These are phyloP conservation scores for Peniophora sp. DNA, from an alignment of 1,284 basidiomycete species.

Conservation along the genomic window DNA sequence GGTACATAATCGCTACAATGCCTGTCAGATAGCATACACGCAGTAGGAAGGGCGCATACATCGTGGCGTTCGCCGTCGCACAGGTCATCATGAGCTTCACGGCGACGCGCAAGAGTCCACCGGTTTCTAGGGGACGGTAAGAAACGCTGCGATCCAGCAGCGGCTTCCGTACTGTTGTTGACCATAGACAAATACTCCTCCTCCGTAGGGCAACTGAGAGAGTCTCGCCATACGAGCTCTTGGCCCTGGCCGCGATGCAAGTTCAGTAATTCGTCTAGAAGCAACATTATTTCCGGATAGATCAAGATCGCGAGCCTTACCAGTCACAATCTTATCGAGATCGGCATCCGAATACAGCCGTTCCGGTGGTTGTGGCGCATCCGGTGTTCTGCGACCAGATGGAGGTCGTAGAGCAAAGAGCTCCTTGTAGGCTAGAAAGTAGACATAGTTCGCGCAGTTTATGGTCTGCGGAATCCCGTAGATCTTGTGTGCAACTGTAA, in stretches of 20 bases:
- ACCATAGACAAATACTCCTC: slow-evolving; percentile 96
- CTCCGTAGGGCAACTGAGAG: slow-evolving; percentile 87
- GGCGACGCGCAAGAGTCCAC: slow-evolving; percentile 87
- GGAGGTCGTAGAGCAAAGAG: slow-evolving; percentile 51
- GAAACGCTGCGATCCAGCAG: not conserved
- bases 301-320: slow-evolving; percentile 19
- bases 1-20: slow-evolving; percentile 79
- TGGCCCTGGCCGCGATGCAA: slow-evolving; percentile 95
- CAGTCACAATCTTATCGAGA: slow-evolving; percentile 65
- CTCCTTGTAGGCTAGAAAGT: slow-evolving; percentile 84
- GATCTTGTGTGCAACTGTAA: slow-evolving; percentile 82
- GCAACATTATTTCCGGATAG: not conserved
- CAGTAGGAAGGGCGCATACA: slow-evolving; percentile 38
- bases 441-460: slow-evolving; percentile 96
- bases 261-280: slow-evolving; percentile 75
- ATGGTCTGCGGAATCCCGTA: slow-evolving; percentile 96
- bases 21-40: not conserved
- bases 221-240: slow-evolving; percentile 93
- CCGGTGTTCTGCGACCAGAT: slow-evolving; percentile 6
- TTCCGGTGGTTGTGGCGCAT: slow-evolving; percentile 5
- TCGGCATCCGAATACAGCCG: slow-evolving; percentile 31
- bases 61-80: slow-evolving; percentile 47
- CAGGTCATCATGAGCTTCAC: slow-evolving; percentile 97
- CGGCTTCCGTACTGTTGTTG: slow-evolving; percentile 71
- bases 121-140: slow-evolving; percentile 57